These are phyloP conservation scores for Dendryphion nanum DNA, from an alignment of 2,329 filamentous ascomycete species.

Conservation along the genomic window DNA sequence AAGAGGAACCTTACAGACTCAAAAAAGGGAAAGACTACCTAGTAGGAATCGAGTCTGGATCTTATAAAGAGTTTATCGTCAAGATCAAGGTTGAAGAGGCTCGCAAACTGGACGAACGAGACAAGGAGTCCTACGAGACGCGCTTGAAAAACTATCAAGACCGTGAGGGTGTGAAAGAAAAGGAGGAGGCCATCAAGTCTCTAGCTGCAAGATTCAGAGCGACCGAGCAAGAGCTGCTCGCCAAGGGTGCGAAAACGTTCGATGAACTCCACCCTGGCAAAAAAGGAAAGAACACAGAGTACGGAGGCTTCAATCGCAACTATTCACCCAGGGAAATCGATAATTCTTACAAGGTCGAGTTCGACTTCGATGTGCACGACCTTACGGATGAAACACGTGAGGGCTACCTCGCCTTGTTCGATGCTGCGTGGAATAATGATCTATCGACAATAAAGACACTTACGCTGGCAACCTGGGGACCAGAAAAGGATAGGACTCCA, in stretches of 20 bases:
- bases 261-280: conserved; percentile 58
- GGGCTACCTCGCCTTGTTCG: conserved; percentile 67
- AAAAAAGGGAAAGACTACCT: conserved; percentile 53
- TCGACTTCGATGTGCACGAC: conserved; percentile 45
- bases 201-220: conserved; percentile 54
- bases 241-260: conserved; percentile 66
- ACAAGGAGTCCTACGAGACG: conserved; percentile 30
- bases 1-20: conserved; percentile 32
- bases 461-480: conserved; percentile 60
- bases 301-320: no score
- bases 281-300: conserved; percentile 2
- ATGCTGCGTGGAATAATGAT: conserved; percentile 73
- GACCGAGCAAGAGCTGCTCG: conserved; percentile 56
- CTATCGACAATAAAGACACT: conserved; percentile 63
- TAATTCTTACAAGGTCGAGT: neutral
- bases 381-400: conserved; percentile 54
- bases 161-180: conserved; percentile 46
- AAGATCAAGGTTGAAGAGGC: conserved; percentile 40
- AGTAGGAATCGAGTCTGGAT: conserved; percentile 48
- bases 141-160: conserved; percentile 14
- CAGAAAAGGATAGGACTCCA: conserved; percentile 49
- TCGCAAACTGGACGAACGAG: conserved; percentile 36
- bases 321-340: no score
- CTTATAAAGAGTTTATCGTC: conserved; percentile 61
- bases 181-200: conserved; percentile 54